A percentile compares a stretch with the other conserved stretches of the same genome.
Conservation (phyloP, 2,329 filamentous ascomycete genomes). For the Cyanodermella asteris region DNA sequence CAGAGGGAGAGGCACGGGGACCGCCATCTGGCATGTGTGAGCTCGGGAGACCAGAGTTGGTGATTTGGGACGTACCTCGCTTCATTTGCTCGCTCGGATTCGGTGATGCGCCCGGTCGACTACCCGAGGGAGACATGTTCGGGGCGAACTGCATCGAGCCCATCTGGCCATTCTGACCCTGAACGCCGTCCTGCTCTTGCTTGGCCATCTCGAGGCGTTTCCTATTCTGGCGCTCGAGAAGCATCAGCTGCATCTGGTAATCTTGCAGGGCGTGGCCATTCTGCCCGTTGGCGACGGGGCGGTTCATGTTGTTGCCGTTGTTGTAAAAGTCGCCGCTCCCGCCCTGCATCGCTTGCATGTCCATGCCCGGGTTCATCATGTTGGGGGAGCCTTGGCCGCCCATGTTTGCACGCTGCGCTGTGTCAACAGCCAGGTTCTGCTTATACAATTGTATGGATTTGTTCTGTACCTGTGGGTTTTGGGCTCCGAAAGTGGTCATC, state of each 20-base stretch:
- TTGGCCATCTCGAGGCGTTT: conserved; percentile 43
- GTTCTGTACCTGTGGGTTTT: conserved; percentile 39
- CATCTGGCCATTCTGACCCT: conserved; percentile 28
- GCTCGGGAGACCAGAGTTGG: conserved; percentile 30
- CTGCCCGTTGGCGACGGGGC: conserved; percentile 11
- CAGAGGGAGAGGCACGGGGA: conserved; percentile 38
- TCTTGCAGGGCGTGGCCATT: conserved; percentile 40
- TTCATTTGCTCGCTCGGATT: conserved; percentile 42
- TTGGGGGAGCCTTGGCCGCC: conserved; percentile 57
- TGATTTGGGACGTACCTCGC: conserved; percentile 38
- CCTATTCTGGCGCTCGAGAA: conserved; percentile 48
- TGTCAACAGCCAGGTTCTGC: conserved; percentile 61
- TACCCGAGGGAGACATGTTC: conserved; percentile 35
- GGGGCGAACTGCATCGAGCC: conserved; percentile 22
- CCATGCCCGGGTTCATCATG: conserved; percentile 58
- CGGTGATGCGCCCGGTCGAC: conserved; percentile 34
- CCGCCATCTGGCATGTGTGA: conserved; percentile 35
- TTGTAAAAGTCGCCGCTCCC: conserved; percentile 34
- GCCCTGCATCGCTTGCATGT: conserved; percentile 22
- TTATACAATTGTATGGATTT: conserved; percentile 80
- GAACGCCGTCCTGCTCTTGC: conserved; percentile 42
- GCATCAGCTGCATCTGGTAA: conserved; percentile 49
- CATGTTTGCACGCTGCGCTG: conserved; percentile 49
- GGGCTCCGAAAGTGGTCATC: conserved; percentile 42
- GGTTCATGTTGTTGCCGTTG: conserved; percentile 27